Base-by-base conservation (phyloP, 805 yeast species). In the Tetrapisispora taiwanensis region DNA sequence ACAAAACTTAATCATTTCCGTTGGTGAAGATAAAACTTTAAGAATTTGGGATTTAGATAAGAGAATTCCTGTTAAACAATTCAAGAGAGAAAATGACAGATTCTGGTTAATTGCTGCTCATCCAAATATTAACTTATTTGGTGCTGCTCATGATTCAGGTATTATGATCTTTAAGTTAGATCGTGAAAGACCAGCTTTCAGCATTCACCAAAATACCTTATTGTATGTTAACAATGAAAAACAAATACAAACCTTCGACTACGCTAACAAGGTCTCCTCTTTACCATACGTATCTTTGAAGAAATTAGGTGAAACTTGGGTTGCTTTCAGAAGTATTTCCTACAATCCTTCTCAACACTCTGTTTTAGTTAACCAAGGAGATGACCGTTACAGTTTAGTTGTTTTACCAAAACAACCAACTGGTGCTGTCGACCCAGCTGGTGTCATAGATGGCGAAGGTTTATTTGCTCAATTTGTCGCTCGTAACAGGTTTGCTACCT, bases 141-240 rank as follows among this genome's bases (percentile, higher is more conserved):
- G 96, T 45, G 83, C 96, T 27, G 90, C 95, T 56, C 97, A 90
- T 67, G 98, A 94, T 66, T 75, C 88, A 14, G 99, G 99, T 63
- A 94, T 88, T 27, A 89, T 89, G 95, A 95, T 92, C 41, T 94
- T 92, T 76, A 92, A 92, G 69, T 74, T 92, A 48, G 96, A 87
- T 64, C 84, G 97, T 63, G 99, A 92, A 72, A 81, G 98, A 65
- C 97, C 98, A 13, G 53, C 61, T 34, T 53, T 53, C 39, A 52
- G 52, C 18, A 95, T 96, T n/a, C 76, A 77, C 55, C 92, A 84
- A 60, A 84, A 84, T 65, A 79, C 75, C 55, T 65, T 92, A 54
- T 76, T 75, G 49, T 90, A 75, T 59, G 78, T 88, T 55, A 87
- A 86, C 65, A 74, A 77, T 48, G 95, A 87, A 60, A 86, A 83